Evolutionary conservation across 305 asterid genomes (phyloP), one percentile per base, ranked within the genome.

Genomic region (Andrographis paniculata): DNA sequence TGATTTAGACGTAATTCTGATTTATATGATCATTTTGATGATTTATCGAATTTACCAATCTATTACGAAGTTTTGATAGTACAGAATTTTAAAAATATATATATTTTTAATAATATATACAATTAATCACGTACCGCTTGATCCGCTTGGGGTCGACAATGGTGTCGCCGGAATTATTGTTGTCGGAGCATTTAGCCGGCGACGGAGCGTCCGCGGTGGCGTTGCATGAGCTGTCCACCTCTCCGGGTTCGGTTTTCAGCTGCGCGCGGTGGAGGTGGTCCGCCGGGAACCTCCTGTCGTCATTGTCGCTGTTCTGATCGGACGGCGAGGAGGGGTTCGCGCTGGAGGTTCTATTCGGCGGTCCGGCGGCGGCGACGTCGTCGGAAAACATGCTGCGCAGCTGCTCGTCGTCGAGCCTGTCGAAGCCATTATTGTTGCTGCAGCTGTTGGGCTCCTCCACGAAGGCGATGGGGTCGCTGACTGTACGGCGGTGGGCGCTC

Each of bases 91-190:
- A 6, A 17, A 17, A 23, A 21, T 52, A 9, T 35, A 16, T 20
- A 43, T 11, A 2, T 7, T 13, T n/a, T 6, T 20, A 50, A 35
- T 35, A 17, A 19, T 18, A 18, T 17, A 52, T 54, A 86, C 21
- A 17, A 42, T 17, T 1, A 37, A 15, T n/a, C 9, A 20, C 6
- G 2, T 44, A 44, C 96, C 96, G 78, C 53, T 87, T 87, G 62
- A 87, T 75, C 68, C 95, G 73, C 66, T 88, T 88, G 9, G 97
- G 94, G 60, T 88, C 95, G 1, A 61, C 71, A 10, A 72, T 58
- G 11, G 62, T 37, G 24, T 71, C 75, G 0, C 66, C 71, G 14
- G 67, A 55, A 21, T 64, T 55, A 21, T 64, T 42, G 30, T 61
- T 56, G 0, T 58, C 66, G 0, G 69, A 47, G 19, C 64, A 66